phyloP scores from a whole-genome alignment of 2,329 filamentous ascomycete species.

The Aspergillus fijiensis region DNA sequence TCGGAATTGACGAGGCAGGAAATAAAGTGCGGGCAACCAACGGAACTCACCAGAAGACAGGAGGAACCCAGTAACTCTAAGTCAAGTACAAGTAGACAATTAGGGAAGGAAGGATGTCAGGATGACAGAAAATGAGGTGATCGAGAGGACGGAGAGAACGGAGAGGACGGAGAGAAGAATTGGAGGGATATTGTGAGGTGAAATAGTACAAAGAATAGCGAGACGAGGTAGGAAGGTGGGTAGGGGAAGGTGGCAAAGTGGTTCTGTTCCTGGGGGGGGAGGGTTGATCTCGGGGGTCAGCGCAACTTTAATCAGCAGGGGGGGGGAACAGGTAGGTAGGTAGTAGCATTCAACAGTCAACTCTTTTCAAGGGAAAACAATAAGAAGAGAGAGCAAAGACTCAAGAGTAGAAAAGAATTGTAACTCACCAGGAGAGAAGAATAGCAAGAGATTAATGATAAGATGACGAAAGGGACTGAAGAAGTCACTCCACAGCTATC shows the following conservation, averaged over 20 bases:
- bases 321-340: conserved; percentile 1
- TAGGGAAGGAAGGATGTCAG: not conserved
- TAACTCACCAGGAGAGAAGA: not conserved
- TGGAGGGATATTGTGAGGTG: not conserved
- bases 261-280: conserved; percentile 15
- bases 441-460: no score
- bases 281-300: conserved; percentile 14
- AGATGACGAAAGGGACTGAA: no score
- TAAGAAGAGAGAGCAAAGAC: no score
- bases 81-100: not conserved
- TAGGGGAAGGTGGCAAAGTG: conserved; percentile 19
- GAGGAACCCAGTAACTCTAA: not conserved
- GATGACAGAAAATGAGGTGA: not conserved
- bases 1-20: not conserved
- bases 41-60: not conserved
- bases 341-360: not conserved
- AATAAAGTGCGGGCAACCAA: not conserved
- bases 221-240: conserved; percentile 7
- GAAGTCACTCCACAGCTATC: no score
- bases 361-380: not conserved
- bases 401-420: conserved; percentile 8
- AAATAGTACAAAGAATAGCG: conserved; percentile 5
- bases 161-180: not conserved
- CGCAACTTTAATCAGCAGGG: conserved; percentile 20
- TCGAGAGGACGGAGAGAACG: not conserved